Evolutionary conservation across 169 alveolate genomes (phyloP).

Genomic region (Plasmodium coatneyi): DNA sequence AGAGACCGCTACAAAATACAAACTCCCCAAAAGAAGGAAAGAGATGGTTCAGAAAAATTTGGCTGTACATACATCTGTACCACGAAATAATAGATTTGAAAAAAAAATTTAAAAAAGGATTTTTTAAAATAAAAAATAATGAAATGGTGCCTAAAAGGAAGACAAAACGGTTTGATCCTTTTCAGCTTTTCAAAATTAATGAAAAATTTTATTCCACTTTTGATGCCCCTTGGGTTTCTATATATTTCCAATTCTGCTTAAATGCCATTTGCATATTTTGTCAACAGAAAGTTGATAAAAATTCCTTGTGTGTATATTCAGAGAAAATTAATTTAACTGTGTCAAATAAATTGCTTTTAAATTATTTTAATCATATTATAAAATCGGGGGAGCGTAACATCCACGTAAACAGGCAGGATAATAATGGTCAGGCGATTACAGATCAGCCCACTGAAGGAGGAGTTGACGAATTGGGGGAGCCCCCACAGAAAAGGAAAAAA

Average conservation of each 20-base stretch:
- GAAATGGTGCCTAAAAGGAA: constrained; percentile 5
- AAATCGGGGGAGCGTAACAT: background rate
- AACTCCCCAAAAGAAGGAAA: background rate
- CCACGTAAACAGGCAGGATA: background rate
- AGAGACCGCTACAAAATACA: background rate
- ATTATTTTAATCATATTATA: constrained; percentile 6
- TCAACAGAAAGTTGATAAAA: constrained; percentile 6
- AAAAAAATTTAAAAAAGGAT: background rate
- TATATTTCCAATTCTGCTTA: constrained; percentile 44
- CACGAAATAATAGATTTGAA: constrained; percentile 34
- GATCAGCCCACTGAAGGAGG: background rate
- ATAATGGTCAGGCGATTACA: background rate
- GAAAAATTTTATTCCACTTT: background rate
- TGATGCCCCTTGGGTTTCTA: constrained; percentile 57
- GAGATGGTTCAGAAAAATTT: background rate
- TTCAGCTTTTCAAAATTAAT: constrained; percentile 26
- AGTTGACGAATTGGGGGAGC: background rate
- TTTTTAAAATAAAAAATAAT: constrained; percentile 40
- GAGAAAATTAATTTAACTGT: constrained; percentile 17
- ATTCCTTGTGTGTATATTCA: background rate
- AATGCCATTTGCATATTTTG: constrained; percentile 52
- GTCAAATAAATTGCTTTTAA: constrained; percentile 20
- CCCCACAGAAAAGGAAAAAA: background rate
- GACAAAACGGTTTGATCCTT: constrained; percentile 24
- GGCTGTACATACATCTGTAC: constrained; percentile 47